phyloP scores from a whole-genome alignment of 371 early-diverging fungal species.

The Syncephalastrum contaminatum region DNA sequence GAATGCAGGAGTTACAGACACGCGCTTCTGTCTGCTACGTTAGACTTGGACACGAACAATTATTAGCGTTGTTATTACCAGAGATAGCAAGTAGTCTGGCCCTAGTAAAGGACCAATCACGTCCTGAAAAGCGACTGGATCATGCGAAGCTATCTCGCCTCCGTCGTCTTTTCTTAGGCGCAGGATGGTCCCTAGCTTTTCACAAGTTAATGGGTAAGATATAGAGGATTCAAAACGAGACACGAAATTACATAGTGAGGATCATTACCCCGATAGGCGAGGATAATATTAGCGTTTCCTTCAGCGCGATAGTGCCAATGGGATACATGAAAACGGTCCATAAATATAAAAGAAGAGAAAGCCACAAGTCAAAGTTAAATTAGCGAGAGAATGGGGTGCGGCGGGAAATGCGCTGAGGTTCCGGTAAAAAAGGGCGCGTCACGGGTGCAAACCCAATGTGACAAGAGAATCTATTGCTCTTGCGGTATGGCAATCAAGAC shows the following conservation, averaged over 20 bases:
- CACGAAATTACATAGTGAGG: conserved; percentile 20
- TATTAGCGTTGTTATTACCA: conserved; percentile 25
- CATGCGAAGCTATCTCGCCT: conserved; percentile 10
- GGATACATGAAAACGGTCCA: too few species aligned
- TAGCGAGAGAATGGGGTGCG: too few species aligned
- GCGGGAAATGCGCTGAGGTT: too few species aligned
- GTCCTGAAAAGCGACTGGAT: conserved; percentile 19
- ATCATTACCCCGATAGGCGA: conserved; percentile 32
- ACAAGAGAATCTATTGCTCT: conserved; percentile 39
- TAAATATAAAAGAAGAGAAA: too few species aligned
- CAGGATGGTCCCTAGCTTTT: conserved; percentile 29
- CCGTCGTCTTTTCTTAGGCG: conserved; percentile 30
- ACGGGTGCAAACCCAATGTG: conserved; percentile 27
- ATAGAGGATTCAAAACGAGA: neutral
- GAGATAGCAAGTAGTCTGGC: conserved; percentile 23
- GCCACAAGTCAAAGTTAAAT: too few species aligned
- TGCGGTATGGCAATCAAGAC: conserved; percentile 62
- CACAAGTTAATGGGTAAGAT: neutral
- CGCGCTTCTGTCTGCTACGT: conserved; percentile 16
- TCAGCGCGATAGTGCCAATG: conserved; percentile 48
- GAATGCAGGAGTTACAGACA: conserved; percentile 22
- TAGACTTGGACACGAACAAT: neutral
- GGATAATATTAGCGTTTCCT: conserved; percentile 49
- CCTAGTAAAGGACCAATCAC: conserved; percentile 43
- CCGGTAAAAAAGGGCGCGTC: conserved; percentile 50